Evolutionary conservation across 2,329 filamentous ascomycete genomes (phyloP), one percentile per base, ranked within the genome.

Genomic region (Zasmidium citrigriseum): DNA sequence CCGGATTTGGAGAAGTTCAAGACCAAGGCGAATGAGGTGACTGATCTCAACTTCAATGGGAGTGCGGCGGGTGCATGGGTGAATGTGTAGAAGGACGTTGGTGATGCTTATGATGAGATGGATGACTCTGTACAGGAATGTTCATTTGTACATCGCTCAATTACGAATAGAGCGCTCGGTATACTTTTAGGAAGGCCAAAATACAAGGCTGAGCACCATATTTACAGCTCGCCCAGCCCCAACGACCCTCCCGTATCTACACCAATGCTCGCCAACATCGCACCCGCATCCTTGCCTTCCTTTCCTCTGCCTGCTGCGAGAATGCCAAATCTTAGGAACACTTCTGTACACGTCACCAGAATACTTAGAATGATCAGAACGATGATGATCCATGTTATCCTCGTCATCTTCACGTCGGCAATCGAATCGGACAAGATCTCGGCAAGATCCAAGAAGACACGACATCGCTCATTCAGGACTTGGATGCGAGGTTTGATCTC

Each of bases 321-420:
- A 54, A 96, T 89, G 24, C 82, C 87, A 71, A 98, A 98, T 5
- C 95, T 84, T 52, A 99, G 79, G 55, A 89, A 86, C 9, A 98
- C 93, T 77, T 99, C 95, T 2, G 89, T 88, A 52, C 91, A 89
- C 1, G 95, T 98, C 54, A 99, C 91, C 53, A 92, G 80, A 69
- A 99, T 98, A 71, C 89, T 93, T 65, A 98, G 80, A 48, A 96
- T 76, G 71, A 99, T 99, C 47, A 99, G 84, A 47, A 96, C 83
- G 69, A 99, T 99, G 75, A 98, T 89, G 74, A 99, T 98, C 93
- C 93, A 98, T 1, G 95, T 99, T 72, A 97, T 96, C 65, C 83
- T 83, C 66, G 91, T 96, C 89, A 97, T 98, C 75, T 96, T 97
- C 65, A 90, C 89, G 73, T 98, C 92, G 21, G 91, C 91, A 55